A percentile compares a stretch with the other conserved stretches of the same genome.
Conservation (phyloP, 768 basidiomycete genomes). For the Mycena polygramma region DNA sequence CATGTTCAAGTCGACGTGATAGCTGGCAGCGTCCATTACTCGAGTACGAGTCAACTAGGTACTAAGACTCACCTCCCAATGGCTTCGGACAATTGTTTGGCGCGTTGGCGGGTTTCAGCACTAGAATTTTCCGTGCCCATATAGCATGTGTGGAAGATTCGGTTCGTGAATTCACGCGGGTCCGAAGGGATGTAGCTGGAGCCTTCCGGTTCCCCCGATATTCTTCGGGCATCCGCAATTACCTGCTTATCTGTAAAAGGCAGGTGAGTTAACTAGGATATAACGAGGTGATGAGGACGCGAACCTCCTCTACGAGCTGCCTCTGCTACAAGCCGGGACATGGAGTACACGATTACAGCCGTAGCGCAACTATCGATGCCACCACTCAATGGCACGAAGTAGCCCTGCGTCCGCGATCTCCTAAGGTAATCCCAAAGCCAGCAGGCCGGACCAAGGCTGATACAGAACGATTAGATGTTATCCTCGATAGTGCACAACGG, state of each 20-base stretch:
- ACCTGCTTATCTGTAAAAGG: constrained; percentile 77
- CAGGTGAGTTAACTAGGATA: neutral
- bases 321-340: constrained; percentile 92
- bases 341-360: constrained; percentile 94
- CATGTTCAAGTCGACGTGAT: constrained; percentile 97
- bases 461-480: neutral
- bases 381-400: constrained; percentile 95
- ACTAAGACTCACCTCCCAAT: constrained; percentile 83
- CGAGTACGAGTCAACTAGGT: neutral
- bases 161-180: constrained; percentile 84
- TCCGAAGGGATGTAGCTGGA: constrained; percentile 90
- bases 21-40: constrained; percentile 59
- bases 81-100: constrained; percentile 87
- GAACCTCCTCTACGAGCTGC: constrained; percentile 81
- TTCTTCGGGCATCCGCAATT: constrained; percentile 90
- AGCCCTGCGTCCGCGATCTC: constrained; percentile 93
- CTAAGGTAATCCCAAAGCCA: constrained; percentile 99
- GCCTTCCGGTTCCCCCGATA: constrained; percentile 84
- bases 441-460: constrained; percentile 94
- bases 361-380: constrained; percentile 99
- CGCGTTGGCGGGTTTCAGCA: constrained; percentile 84
- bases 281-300: constrained; percentile 34
- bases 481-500: neutral
- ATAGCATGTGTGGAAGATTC: constrained; percentile 98
- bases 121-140: constrained; percentile 99